These are phyloP conservation scores for Colletotrichum sp. DNA, from an alignment of 2,329 filamentous ascomycete genomes.

Conservation along the genomic window DNA sequence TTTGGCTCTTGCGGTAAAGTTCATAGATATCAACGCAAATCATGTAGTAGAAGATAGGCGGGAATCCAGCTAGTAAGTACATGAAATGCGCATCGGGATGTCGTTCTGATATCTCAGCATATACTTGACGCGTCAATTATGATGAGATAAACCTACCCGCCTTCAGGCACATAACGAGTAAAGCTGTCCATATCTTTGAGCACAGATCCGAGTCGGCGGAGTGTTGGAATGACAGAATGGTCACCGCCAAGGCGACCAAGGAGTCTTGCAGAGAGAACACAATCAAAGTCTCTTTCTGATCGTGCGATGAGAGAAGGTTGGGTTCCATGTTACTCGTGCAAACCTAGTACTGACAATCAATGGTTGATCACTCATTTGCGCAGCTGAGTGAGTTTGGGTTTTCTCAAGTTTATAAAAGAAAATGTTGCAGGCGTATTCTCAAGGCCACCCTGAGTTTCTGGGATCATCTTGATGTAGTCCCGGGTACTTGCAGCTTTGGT, in stretches of 20 bases:
- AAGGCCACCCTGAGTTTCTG: rapidly evolving
- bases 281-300: neutral
- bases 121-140: neutral
- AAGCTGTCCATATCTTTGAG: too few species aligned
- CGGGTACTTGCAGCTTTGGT: neutral
- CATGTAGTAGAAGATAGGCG: rapidly evolving
- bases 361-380: neutral
- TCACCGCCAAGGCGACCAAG: too few species aligned
- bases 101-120: neutral
- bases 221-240: too few species aligned
- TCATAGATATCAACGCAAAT: neutral
- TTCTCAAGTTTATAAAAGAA: rapidly evolving
- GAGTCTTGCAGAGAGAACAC: too few species aligned
- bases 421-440: rapidly evolving
- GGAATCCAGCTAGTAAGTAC: too few species aligned
- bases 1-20: rapidly evolving
- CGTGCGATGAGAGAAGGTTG: neutral
- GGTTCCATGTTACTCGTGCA: too few species aligned
- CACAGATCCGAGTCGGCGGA: too few species aligned
- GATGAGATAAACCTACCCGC: too few species aligned
- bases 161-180: too few species aligned
- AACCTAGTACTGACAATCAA: too few species aligned
- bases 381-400: neutral
- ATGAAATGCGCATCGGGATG: neutral
- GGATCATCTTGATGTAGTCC: rapidly evolving